Base-by-base conservation (phyloP, 192 early-diverging fungal species). In the Backusella australiensis region DNA sequence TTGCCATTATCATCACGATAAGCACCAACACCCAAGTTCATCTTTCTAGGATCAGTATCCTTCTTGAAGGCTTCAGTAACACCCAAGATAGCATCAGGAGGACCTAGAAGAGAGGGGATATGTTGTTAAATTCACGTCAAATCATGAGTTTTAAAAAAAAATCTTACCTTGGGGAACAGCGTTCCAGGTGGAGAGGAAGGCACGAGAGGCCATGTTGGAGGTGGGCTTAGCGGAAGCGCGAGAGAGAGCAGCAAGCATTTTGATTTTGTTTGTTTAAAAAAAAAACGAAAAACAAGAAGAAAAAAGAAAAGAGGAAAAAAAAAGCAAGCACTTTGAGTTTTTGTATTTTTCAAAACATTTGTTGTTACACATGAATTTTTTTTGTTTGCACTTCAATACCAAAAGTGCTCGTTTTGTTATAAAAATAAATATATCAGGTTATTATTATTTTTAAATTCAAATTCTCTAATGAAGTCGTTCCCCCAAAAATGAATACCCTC, bases 11-110 rank as follows among this genome's bases (percentile, higher is more conserved):
- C 96, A 80, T 96, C 95, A 81, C 97, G 93, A 86, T 98, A 99
- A 52, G 97, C 98, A 77, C 98, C 98, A 32, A 97, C 97, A 73
- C 96, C 97, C 49, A 99, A 86, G 90, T 98, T 98, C 91, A 99
- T 98, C 91, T 99, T 99, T 78, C 88, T 89, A 14, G 95, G 80
- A 79, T 97, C 91, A 44, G 81, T 86, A 84, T 98, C 96, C 80
- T 92, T 93, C 89, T 94, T 96, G 91, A 93, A 99, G 34, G 96
- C 96, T 82, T 96, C 97, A 68, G 95, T 95, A 78, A 99, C 93
- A 75, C 92, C 92, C 66, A 94, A 87, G 75, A 94, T 94, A 6
- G 93, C 90, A 77, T 94, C 93, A 34, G 93, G 91, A 74, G 92
- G 93, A 71, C 90, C 90, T 89, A 44, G 46, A 6, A 42, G 34